Conservation (phyloP, 2,329 filamentous ascomycete genomes). For the Aspergillus novofumigatus region DNA sequence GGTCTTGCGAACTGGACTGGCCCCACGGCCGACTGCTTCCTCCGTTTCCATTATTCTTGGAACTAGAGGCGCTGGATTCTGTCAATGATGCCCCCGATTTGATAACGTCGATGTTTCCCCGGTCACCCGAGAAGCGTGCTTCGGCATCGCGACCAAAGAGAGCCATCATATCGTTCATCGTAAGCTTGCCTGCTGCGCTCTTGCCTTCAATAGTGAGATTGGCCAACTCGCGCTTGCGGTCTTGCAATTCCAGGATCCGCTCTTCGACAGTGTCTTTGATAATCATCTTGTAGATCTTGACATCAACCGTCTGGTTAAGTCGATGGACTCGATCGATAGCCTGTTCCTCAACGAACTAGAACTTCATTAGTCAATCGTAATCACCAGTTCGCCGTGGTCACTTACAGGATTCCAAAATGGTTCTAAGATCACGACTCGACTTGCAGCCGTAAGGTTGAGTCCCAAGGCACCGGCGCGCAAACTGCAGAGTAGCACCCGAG, state of each 20-base stretch:
- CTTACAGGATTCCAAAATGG: conserved; percentile 95
- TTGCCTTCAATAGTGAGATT: conserved; percentile 83
- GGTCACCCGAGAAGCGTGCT: conserved; percentile 37
- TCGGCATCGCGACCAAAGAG: conserved; percentile 74
- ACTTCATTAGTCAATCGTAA: background rate
- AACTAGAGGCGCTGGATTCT: conserved; percentile 12
- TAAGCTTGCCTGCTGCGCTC: conserved; percentile 73
- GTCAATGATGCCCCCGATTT: conserved; percentile 30
- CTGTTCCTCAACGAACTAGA: conserved; percentile 94
- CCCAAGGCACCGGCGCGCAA: conserved; percentile 90
- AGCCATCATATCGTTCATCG: conserved; percentile 87
- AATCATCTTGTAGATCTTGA: conserved; percentile 91
- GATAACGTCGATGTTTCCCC: conserved; percentile 37
- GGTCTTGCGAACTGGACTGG: conserved; percentile 8
- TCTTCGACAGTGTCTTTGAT: conserved; percentile 85
- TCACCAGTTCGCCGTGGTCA: conserved; percentile 9
- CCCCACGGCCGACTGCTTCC: background rate
- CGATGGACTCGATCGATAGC: conserved; percentile 97
- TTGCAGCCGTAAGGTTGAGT: conserved; percentile 90
- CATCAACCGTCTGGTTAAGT: conserved; percentile 93
- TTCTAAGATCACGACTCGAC: conserved; percentile 88
- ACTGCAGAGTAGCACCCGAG: conserved; percentile 83
- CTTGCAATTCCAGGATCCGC: conserved; percentile 88
- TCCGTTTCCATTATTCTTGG: conserved; percentile 1
- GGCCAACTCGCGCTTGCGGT: conserved; percentile 89